Conservation (phyloP, 306 rosid species). For the Lithocarpus polystachyus region DNA sequence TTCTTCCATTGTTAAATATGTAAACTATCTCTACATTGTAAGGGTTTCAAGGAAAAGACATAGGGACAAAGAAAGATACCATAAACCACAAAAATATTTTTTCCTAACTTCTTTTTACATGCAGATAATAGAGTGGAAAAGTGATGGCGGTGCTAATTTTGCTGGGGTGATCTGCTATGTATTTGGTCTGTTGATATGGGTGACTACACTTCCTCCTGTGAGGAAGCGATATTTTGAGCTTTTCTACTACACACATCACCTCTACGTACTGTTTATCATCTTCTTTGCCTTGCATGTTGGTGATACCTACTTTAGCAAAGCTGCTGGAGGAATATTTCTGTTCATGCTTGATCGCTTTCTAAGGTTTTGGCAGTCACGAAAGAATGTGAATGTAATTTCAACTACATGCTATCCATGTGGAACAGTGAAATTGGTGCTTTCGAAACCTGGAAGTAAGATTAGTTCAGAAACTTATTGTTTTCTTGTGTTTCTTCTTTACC, state of each 20-base stretch:
- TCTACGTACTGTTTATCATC: constrained; percentile 70
- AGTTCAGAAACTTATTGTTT: constrained; percentile 4
- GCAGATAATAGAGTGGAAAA: constrained; percentile 75
- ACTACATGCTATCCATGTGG: constrained; percentile 81
- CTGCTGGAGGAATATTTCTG: constrained; percentile 75
- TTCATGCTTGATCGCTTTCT: constrained; percentile 88
- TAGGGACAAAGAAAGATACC: background rate
- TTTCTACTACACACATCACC: constrained; percentile 91
- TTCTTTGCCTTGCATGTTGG: constrained; percentile 90
- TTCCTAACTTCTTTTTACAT: constrained; percentile 6
- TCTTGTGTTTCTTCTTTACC: background rate
- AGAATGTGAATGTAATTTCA: constrained; percentile 65
- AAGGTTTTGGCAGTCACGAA: constrained; percentile 81
- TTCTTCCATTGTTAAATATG: background rate
- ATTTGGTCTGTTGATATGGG: constrained; percentile 87
- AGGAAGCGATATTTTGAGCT: constrained; percentile 71
- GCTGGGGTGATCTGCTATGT: constrained; percentile 76
- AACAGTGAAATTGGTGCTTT: constrained; percentile 71
- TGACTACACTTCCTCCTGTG: constrained; percentile 79
- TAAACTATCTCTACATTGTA: background rate
- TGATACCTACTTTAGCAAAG: constrained; percentile 65
- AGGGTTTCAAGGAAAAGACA: background rate
- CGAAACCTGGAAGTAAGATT: constrained; percentile 76
- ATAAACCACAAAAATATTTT: background rate
- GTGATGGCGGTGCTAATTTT: constrained; percentile 65